These are phyloP conservation scores for Pezicula radicicola DNA, from an alignment of 2,329 filamentous ascomycete genomes.

Conservation along the genomic window DNA sequence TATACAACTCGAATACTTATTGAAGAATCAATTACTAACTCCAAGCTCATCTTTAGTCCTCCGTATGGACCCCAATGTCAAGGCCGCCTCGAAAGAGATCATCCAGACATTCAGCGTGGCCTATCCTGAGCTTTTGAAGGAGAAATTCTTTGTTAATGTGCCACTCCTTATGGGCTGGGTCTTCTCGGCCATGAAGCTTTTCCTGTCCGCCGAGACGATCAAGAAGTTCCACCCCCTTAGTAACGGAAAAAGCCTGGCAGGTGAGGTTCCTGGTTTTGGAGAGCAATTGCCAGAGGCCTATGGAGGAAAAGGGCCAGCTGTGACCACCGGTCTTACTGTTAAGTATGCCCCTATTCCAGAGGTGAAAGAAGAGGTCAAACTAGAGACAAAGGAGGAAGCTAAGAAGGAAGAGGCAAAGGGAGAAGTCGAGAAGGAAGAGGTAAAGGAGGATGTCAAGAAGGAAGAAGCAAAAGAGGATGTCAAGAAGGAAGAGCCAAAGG, in stretches of 20 bases:
- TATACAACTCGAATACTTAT: too few species aligned
- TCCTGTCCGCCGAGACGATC: slow-evolving; percentile 69
- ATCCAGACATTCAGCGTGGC: slow-evolving; percentile 78
- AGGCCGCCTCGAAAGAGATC: slow-evolving; percentile 73
- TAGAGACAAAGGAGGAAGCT: slow-evolving; percentile 1
- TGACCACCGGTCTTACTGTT: slow-evolving; percentile 29
- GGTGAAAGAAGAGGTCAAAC: slow-evolving; percentile 7
- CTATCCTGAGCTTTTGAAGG: slow-evolving; percentile 83
- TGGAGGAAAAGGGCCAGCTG: slow-evolving; percentile 64
- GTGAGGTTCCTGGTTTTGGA: slow-evolving; percentile 55
- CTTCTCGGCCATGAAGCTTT: slow-evolving; percentile 71
- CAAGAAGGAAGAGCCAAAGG: neutral
- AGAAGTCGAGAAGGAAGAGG: neutral
- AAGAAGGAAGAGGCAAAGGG: too few species aligned
- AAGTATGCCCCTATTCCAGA: slow-evolving; percentile 18
- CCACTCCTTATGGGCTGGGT: slow-evolving; percentile 89
- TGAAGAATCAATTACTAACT: too few species aligned
- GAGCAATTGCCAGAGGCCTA: slow-evolving; percentile 71
- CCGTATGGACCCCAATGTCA: slow-evolving; percentile 73
- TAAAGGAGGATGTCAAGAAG: neutral
- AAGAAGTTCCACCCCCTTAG: slow-evolving; percentile 78
- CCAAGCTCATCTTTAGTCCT: slow-evolving; percentile 59
- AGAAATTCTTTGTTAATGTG: slow-evolving; percentile 97
- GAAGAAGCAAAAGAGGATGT: too few species aligned
- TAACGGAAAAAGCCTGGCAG: slow-evolving; percentile 67